Evolutionary conservation across 768 basidiomycete genomes (phyloP).

Genomic region (Mrakia frigida): DNA sequence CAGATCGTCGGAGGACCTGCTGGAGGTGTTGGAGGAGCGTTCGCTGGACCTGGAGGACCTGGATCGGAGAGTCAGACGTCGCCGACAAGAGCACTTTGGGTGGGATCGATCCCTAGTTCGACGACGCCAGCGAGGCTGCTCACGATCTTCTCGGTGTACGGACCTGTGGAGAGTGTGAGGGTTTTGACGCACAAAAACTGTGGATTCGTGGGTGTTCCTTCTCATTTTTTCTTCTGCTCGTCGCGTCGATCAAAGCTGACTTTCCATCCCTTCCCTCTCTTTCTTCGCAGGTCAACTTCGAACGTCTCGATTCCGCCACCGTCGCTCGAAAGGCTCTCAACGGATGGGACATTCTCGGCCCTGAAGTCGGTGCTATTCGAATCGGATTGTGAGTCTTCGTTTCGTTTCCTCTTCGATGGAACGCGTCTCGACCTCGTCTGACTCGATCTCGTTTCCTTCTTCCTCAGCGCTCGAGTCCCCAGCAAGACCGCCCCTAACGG

Average conservation of each 20-base stretch:
- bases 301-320: slow-evolving; percentile 93
- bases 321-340: slow-evolving; percentile 92
- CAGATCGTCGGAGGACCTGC: slow-evolving; percentile 22
- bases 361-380: slow-evolving; percentile 91
- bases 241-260: not conserved
- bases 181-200: slow-evolving; percentile 97
- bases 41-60: slow-evolving; percentile 54
- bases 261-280: too few species aligned
- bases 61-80: slow-evolving; percentile 82
- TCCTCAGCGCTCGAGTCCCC: slow-evolving; percentile 69
- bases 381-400: slow-evolving; percentile 63
- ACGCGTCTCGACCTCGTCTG: not conserved
- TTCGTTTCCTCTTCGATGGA: not conserved
- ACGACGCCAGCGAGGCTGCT: slow-evolving; percentile 92
- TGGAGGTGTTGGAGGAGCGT: slow-evolving; percentile 19
- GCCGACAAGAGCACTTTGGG: slow-evolving; percentile 94
- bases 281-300: slow-evolving; percentile 74
- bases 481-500: slow-evolving; percentile 63
- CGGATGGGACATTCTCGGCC: slow-evolving; percentile 89
- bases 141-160: slow-evolving; percentile 94
- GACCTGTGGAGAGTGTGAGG: slow-evolving; percentile 92
- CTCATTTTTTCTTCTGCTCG: too few species aligned
- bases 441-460: not conserved
- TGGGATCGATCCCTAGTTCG: slow-evolving; percentile 91
- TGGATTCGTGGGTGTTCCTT: slow-evolving; percentile 53